These are phyloP conservation scores for Fomitopsis pinicola DNA, from an alignment of 1,284 basidiomycete genomes.

Conservation along the genomic window DNA sequence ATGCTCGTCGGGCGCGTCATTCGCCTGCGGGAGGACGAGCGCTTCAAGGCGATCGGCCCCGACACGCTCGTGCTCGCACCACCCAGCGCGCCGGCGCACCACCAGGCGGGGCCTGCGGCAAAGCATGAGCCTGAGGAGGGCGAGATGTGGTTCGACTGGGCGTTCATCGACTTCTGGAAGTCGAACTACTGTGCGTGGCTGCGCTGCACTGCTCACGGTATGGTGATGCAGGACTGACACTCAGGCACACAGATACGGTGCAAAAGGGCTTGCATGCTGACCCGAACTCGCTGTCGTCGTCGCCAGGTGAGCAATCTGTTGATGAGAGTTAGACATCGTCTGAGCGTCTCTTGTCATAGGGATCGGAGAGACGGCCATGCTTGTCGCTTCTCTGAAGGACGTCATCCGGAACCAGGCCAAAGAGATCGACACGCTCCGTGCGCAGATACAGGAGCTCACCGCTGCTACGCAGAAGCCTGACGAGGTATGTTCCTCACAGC, in stretches of 20 bases:
- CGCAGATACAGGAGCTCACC: conserved; percentile 40
- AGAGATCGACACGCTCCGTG: conserved; percentile 67
- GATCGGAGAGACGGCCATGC: conserved; percentile 74
- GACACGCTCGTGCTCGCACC: conserved; percentile 61
- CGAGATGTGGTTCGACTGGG: conserved; percentile 99
- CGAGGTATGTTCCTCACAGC: conserved; percentile 20
- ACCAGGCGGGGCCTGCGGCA: conserved; percentile 31
- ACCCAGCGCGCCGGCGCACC: conserved; percentile 29
- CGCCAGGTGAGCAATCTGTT: conserved; percentile 41
- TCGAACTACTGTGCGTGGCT: conserved; percentile 83
- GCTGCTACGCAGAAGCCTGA: conserved; percentile 7
- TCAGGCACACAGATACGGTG: conserved; percentile 48
- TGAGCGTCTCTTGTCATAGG: conserved; percentile 30
- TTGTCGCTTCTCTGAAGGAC: conserved; percentile 77
- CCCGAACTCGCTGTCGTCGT: conserved; percentile 56
- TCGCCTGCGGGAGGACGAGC: conserved; percentile 84
- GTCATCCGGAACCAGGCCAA: conserved; percentile 76
- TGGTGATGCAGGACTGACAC: background rate
- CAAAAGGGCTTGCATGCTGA: conserved; percentile 65
- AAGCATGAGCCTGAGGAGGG: conserved; percentile 47
- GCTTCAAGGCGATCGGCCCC: conserved; percentile 87
- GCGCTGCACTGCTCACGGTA: background rate
- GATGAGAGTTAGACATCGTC: background rate
- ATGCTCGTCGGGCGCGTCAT: conserved; percentile 86
- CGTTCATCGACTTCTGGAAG: conserved; percentile 99